These are phyloP conservation scores for Alternaria rosae DNA, from an alignment of 2,329 filamentous ascomycete genomes.

Conservation along the genomic window DNA sequence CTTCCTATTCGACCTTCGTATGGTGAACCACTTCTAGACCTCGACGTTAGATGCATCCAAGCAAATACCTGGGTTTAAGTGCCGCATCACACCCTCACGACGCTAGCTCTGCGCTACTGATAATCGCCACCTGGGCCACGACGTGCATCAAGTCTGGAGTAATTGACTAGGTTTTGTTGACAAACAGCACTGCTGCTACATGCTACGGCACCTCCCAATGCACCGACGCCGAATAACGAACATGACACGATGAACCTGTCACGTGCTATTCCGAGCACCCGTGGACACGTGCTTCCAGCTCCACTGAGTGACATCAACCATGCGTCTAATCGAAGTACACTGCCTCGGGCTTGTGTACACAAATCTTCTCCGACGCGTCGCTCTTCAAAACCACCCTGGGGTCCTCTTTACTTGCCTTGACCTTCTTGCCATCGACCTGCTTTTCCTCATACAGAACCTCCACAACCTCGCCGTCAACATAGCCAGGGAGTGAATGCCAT, in stretches of 20 bases:
- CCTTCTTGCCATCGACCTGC: conserved; percentile 52
- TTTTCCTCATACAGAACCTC: conserved; percentile 53
- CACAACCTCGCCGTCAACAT: conserved; percentile 52
- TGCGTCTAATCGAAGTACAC: conserved; percentile 52
- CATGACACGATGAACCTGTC: conserved; percentile 1
- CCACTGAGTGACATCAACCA: neutral
- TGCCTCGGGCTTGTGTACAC: conserved; percentile 54
- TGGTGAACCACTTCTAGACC: conserved; percentile 17
- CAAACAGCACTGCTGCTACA: neutral
- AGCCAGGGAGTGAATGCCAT: conserved; percentile 53
- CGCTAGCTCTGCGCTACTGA: conserved; percentile 14
- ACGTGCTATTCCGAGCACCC: neutral
- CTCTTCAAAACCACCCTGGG: conserved; percentile 54
- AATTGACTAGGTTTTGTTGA: conserved; percentile 10
- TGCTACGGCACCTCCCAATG: neutral
- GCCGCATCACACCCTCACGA: conserved; percentile 14
- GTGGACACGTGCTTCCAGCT: neutral
- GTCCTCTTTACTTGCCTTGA: conserved; percentile 54
- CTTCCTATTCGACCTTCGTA: conserved; percentile 32
- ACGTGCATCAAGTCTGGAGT: neutral
- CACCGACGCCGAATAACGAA: neutral
- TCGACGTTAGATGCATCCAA: neutral
- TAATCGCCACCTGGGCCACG: conserved; percentile 11
- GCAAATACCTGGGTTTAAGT: conserved; percentile 6
- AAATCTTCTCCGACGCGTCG: conserved; percentile 50